Evolutionary conservation across 371 early-diverging fungal species (phyloP).

Genomic region (Actinomortierella wolfii): DNA sequence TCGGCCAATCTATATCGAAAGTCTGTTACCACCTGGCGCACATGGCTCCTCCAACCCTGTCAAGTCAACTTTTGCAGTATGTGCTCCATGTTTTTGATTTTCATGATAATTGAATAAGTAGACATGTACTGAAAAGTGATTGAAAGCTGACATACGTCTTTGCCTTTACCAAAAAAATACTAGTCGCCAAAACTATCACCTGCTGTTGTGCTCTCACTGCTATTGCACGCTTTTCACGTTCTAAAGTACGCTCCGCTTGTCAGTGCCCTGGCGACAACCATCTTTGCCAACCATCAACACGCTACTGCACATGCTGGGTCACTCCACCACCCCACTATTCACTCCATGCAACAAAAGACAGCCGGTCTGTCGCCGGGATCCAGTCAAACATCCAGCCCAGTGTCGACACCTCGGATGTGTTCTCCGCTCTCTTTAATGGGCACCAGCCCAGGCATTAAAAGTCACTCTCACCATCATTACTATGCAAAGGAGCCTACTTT

Average conservation of each 20-base stretch:
- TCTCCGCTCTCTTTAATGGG: conserved; percentile 26
- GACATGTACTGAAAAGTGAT: not conserved
- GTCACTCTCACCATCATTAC: too few species aligned
- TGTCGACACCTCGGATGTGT: conserved; percentile 23
- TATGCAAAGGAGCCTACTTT: not conserved
- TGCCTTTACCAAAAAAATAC: too few species aligned
- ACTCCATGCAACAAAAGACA: not conserved
- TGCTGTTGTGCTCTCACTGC: conserved; percentile 35
- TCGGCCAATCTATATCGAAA: conserved; percentile 46
- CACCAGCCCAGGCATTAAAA: conserved; percentile 16
- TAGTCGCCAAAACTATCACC: conserved; percentile 36
- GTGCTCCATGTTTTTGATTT: not conserved
- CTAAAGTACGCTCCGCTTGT: conserved; percentile 45
- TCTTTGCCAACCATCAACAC: conserved; percentile 38
- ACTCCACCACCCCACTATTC: conserved; percentile 5
- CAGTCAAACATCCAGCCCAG: conserved; percentile 36
- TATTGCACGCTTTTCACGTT: conserved; percentile 47
- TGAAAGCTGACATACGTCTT: not conserved
- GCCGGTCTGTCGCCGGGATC: conserved; percentile 24
- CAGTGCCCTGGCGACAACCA: conserved; percentile 37
- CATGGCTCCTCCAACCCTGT: too few species aligned
- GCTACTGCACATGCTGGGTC: conserved; percentile 4
- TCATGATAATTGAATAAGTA: not conserved
- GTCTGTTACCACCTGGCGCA: conserved; percentile 13
- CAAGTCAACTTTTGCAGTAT: too few species aligned